Base-by-base conservation (phyloP, 2,329 filamentous ascomycete species). In the Lachnellula occidentalis region DNA sequence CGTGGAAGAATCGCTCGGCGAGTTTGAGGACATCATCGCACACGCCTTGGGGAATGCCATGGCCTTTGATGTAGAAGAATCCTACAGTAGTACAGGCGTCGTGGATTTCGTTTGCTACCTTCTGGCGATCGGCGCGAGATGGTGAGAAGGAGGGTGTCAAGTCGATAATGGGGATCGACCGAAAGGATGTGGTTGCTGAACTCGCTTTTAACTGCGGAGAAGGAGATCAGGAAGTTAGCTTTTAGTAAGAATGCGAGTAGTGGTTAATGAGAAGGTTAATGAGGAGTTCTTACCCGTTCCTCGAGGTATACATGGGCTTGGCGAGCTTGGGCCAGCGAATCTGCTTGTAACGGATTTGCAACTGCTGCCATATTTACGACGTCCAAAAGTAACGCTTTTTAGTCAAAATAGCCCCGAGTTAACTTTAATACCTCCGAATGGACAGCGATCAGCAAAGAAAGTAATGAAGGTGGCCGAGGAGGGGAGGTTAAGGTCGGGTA, bases 1-100 rank as follows among this genome's bases (percentile, higher is more conserved):
- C 66, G 60, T 63, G 58, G 51, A 83, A 82, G 61, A 82, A 73
- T 12, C 67, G 68, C 58, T 73, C 70, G 14, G 73, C 69, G 2
- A 71, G 69, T 15, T 71, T 58, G 54, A 81, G 70, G 2, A 74
- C 70, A 2, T 64, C 64, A 9, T 71, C 58, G 58, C 76, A 77
- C 15, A 76, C 64, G 4, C 61, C 54, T 5, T 68, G 56, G 1
- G 74, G 64, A 4, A 82, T 70, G 3, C 72, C 68, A 61, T 81
- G 78, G 7, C 74, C 74, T 7, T 70, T 70, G 48, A 82, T 65
- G 49, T 65, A 67, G 59, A 68, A 68, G 55, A 68, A 68, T 1
- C 66, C 66, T 2, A 63, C 57, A 4, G 55, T 64, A 3, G 59
- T 66, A 34, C 64, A 67, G 8, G 66, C 66, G 41, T 62, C 58